These are phyloP conservation scores for Trichophyton simii DNA, from an alignment of 2,329 filamentous ascomycete species.

Conservation along the genomic window DNA sequence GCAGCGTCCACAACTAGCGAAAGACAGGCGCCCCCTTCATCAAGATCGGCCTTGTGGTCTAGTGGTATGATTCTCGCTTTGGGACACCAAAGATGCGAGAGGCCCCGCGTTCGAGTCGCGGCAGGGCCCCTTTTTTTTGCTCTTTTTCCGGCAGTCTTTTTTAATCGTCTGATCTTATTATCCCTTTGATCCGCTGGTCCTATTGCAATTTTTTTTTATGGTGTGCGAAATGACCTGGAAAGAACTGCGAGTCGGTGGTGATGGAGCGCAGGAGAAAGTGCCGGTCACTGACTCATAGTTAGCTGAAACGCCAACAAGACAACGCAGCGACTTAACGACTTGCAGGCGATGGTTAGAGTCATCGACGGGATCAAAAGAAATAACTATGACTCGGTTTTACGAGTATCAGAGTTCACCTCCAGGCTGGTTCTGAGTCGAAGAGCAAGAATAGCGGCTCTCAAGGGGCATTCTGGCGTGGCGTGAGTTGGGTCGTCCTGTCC, in stretches of 20 bases:
- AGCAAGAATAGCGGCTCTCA: not conserved
- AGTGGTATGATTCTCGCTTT: slow-evolving; percentile 63
- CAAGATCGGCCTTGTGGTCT: slow-evolving; percentile 36
- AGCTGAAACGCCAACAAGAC: not conserved
- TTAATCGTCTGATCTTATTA: not conserved
- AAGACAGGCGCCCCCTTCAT: not conserved
- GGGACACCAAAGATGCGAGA: slow-evolving; percentile 28
- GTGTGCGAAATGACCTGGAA: not conserved
- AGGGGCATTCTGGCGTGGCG: not conserved
- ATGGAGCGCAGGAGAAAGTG: not conserved
- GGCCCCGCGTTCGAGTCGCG: slow-evolving; percentile 7
- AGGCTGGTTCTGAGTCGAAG: not conserved
- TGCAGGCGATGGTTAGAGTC: not conserved
- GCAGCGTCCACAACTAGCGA: not conserved
- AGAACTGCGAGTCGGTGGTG: not conserved
- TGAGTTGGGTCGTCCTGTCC: not conserved
- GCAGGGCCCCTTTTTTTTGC: slow-evolving; percentile 6
- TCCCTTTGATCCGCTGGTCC: not conserved
- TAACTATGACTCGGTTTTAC: not conserved
- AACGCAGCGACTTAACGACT: too few relatives aligned
- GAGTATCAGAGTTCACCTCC: not conserved
- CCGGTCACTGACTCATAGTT: not conserved
- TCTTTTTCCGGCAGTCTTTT: not conserved
- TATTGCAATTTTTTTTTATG: not conserved
- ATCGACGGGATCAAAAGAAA: not conserved